Conservation (phyloP, 2,329 filamentous ascomycete species). For the Venturia carpophila region DNA sequence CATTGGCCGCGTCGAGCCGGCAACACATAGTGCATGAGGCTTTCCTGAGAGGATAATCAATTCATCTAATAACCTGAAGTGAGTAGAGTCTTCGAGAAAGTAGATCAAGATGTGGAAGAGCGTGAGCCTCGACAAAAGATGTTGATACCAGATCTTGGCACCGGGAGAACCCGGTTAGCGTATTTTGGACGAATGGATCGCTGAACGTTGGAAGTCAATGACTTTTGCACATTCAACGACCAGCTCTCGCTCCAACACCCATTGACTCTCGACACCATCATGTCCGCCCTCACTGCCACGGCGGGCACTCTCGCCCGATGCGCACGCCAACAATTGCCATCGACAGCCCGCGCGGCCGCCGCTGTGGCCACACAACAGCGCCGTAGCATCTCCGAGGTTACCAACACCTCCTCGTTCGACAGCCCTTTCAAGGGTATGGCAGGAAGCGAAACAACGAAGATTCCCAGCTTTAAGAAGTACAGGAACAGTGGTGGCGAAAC, state of each 20-base stretch:
- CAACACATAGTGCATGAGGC: not conserved
- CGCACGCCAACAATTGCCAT: constrained; percentile 37
- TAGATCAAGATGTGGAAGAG: not conserved
- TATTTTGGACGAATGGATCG: not conserved
- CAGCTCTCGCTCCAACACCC: constrained; percentile 10
- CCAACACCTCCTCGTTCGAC: constrained; percentile 37
- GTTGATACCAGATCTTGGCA: not conserved
- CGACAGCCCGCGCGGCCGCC: constrained; percentile 37
- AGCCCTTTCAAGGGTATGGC: constrained; percentile 49
- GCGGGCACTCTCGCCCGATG: constrained; percentile 41
- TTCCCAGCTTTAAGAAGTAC: constrained; percentile 89
- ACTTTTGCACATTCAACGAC: constrained; percentile 13
- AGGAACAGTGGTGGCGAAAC: constrained; percentile 58
- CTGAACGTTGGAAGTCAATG: not conserved
- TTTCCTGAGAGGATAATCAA: too few relatives aligned
- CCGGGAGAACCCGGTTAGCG: constrained; percentile 6
- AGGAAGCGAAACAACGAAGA: constrained; percentile 52
- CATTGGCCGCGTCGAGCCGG: not conserved
- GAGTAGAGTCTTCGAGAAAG: not conserved
- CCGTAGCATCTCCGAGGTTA: constrained; percentile 34
- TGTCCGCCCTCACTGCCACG: constrained; percentile 43
- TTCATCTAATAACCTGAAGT: too few relatives aligned
- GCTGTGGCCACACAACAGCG: constrained; percentile 36
- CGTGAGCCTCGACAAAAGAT: not conserved
- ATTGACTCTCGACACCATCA: constrained; percentile 26